phyloP scores from a whole-genome alignment of 2,329 filamentous ascomycete species.

The Delphinella strobiligena region DNA sequence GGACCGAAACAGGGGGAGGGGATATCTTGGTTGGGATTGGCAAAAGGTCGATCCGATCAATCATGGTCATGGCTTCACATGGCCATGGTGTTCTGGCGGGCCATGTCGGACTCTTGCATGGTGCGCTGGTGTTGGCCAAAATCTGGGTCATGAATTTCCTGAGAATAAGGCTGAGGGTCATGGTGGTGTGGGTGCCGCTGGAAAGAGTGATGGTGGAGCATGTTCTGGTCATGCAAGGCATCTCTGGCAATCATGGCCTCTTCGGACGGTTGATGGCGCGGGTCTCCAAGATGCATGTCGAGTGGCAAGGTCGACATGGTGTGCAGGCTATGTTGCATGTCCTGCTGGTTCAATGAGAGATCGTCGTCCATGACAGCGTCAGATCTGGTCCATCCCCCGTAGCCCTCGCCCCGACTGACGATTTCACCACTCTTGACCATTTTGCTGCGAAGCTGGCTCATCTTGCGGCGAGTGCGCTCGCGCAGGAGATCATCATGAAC shows the following conservation, averaged over 20 bases:
- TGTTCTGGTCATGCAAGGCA: constrained; percentile 8
- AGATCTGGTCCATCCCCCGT: constrained; percentile 20
- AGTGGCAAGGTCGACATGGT: constrained; percentile 5
- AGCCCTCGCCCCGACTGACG: constrained; percentile 19
- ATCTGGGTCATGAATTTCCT: not conserved
- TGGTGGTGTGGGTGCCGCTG: not conserved
- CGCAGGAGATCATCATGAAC: constrained; percentile 24
- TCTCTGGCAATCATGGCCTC: constrained; percentile 6
- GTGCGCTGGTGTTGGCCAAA: not conserved
- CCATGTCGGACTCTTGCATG: not conserved
- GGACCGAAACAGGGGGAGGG: no score
- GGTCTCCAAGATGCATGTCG: constrained; percentile 1
- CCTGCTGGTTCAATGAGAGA: constrained; percentile 1
- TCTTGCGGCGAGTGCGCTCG: constrained; percentile 25
- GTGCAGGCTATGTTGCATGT: constrained; percentile 5
- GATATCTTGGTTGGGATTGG: no score
- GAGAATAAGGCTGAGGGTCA: not conserved
- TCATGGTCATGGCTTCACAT: not conserved
- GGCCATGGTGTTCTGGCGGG: not conserved
- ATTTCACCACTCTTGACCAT: constrained; percentile 28
- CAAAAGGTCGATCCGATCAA: no score
- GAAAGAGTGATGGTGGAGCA: constrained; percentile 5
- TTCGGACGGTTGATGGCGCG: constrained; percentile 2
- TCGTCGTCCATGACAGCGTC: constrained; percentile 10
- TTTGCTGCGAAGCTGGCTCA: constrained; percentile 24